Percentiles rank a stretch among this genome's conserved stretches.
Conservation (phyloP, 129 eudicot genomes). For the Tagetes patula region DNA sequence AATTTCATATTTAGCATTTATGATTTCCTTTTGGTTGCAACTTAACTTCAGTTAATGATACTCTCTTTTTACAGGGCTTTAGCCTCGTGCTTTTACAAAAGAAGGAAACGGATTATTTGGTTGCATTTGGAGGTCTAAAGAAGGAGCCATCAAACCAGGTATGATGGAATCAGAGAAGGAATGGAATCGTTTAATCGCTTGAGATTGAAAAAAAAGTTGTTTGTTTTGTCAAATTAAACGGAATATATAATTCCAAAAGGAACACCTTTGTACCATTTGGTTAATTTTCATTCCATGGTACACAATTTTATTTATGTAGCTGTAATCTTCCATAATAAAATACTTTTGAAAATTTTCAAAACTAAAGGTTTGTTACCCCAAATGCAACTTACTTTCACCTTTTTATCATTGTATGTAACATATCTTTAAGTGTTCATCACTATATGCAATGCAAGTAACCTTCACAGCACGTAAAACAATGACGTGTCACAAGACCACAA, state of each 20-base stretch:
- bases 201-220: background rate
- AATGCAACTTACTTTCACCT: background rate
- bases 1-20: background rate
- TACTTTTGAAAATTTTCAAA: background rate
- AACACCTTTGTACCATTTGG: background rate
- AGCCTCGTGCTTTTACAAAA: conserved; percentile 84
- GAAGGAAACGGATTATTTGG: conserved; percentile 78
- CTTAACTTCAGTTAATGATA: conserved; percentile 6
- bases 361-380: background rate
- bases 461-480: background rate
- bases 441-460: background rate
- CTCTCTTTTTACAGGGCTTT: conserved; percentile 59
- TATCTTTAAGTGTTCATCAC: background rate
- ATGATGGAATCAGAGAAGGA: conserved; percentile 9
- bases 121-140: conserved; percentile 92
- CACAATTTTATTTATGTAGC: background rate
- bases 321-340: background rate
- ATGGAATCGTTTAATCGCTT: background rate
- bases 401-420: background rate
- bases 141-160: conserved; percentile 97
- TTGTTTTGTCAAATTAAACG: background rate
- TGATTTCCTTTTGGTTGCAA: conserved; percentile 21
- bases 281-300: background rate
- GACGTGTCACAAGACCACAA: background rate
- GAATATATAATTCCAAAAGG: conserved; percentile 1